Evolutionary conservation across 352 stramenopile species (phyloP).

Genomic region (Elongisporangium undulatum): DNA sequence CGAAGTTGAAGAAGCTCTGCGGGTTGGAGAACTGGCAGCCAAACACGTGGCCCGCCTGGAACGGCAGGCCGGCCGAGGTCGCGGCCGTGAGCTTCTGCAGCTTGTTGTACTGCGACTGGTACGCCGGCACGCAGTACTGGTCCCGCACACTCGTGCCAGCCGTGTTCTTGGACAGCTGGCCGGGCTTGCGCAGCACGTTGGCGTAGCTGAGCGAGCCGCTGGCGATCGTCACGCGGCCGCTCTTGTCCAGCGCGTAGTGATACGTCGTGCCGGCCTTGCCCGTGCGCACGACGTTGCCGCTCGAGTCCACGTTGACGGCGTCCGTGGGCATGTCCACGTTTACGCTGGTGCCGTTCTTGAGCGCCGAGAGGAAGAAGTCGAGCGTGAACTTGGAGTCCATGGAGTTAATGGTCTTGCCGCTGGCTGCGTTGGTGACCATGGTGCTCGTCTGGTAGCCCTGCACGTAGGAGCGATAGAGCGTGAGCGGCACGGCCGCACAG

Average conservation of each 20-base stretch:
- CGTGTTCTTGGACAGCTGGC: conserved; percentile 13
- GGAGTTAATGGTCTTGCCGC: conserved; percentile 30
- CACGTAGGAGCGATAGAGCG: conserved; percentile 24
- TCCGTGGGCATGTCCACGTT: conserved; percentile 16
- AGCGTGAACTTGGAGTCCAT: conserved; percentile 30
- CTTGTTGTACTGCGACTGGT: conserved; percentile 27
- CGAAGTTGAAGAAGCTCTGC: conserved; percentile 35
- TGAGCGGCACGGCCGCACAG: conserved; percentile 18
- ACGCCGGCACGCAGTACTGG: conserved; percentile 25
- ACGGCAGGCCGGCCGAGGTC: conserved; percentile 12
- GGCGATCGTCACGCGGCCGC: conserved; percentile 13
- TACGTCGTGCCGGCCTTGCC: conserved; percentile 18
- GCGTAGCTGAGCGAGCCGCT: conserved; percentile 13
- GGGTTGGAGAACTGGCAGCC: conserved; percentile 33
- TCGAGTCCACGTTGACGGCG: conserved; percentile 21
- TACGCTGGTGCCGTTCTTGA: conserved; percentile 5
- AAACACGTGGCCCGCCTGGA: conserved; percentile 25
- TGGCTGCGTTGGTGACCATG: conserved; percentile 22
- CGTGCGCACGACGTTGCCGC: conserved; percentile 21
- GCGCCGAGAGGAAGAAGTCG: conserved; percentile 12
- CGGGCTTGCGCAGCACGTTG: conserved; percentile 21
- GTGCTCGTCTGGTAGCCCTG: conserved; percentile 23
- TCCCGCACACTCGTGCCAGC: conserved; percentile 17
- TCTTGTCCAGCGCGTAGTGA: conserved; percentile 16
- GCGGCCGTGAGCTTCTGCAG: conserved; percentile 23